Conservation (phyloP, 495 filamentous ascomycete species). For the Darksidea phi region DNA sequence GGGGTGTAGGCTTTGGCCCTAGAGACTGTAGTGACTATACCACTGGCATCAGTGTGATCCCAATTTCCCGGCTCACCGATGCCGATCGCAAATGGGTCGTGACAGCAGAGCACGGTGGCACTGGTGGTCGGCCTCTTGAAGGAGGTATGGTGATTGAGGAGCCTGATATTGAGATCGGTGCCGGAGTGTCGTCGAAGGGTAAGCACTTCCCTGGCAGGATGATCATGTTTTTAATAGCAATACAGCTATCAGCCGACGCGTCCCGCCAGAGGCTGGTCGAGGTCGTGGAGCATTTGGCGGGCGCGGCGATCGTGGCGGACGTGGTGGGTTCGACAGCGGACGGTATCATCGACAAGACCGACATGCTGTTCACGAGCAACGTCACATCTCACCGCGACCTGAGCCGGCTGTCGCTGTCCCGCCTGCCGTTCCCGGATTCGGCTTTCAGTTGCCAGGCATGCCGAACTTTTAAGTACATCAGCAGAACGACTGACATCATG, state of each 20-base stretch:
- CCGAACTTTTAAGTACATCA: neutral
- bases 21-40: constrained; percentile 96
- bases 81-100: constrained; percentile 98
- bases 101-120: constrained; percentile 89
- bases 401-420: constrained; percentile 53
- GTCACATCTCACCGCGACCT: constrained; percentile 46
- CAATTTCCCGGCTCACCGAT: constrained; percentile 86
- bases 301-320: constrained; percentile 44
- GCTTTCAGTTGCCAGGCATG: constrained; percentile 56
- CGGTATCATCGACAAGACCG: constrained; percentile 45
- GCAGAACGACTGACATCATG: no score
- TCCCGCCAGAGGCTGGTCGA: constrained; percentile 67
- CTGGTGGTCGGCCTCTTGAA: constrained; percentile 77
- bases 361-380: constrained; percentile 40
- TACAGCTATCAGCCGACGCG: constrained; percentile 72
- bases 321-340: constrained; percentile 21
- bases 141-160: constrained; percentile 88
- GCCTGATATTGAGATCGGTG: constrained; percentile 97
- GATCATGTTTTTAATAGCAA: neutral
- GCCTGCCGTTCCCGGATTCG: constrained; percentile 64
- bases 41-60: constrained; percentile 89
- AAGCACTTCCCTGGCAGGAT: constrained; percentile 24
- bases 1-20: constrained; percentile 96
- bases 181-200: constrained; percentile 91
- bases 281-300: constrained; percentile 59